Evolutionary conservation across 768 basidiomycete species (phyloP).

Genomic region (Lactarius tabidus): DNA sequence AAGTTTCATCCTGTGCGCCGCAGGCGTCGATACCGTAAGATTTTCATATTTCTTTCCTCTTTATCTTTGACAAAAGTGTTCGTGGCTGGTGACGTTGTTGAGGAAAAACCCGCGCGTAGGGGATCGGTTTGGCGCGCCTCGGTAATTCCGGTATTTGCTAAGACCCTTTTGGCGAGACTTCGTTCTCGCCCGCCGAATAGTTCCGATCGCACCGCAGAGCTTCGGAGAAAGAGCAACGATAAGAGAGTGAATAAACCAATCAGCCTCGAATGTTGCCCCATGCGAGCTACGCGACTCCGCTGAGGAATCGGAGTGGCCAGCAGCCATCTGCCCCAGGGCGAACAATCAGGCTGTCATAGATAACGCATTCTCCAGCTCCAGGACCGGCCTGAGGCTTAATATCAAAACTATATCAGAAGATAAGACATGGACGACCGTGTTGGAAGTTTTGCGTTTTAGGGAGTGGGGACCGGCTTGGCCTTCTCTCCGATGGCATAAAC

Average conservation of each 20-base stretch:
- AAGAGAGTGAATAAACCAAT: background rate
- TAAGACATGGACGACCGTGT: background rate
- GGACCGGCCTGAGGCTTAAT: background rate
- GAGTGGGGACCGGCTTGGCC: background rate
- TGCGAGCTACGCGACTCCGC: background rate
- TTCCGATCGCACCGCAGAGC: background rate
- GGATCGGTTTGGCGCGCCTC: background rate
- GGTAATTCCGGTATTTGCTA: background rate
- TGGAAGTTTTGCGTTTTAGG: background rate
- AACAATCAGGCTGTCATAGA: background rate
- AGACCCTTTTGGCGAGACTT: background rate
- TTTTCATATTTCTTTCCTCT: background rate
- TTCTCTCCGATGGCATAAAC: background rate
- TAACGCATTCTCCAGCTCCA: background rate
- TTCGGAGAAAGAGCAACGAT: no score
- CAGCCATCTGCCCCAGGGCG: background rate
- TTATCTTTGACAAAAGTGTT: background rate
- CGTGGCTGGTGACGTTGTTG: background rate
- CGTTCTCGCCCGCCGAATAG: background rate
- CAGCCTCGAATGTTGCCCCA: background rate
- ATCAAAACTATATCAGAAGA: slow-evolving; percentile 1
- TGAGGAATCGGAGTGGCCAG: background rate
- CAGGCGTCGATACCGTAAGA: background rate
- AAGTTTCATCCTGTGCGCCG: background rate
- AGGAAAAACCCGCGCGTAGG: background rate